phyloP scores from a whole-genome alignment of 2,329 filamentous ascomycete species.

The Ceratocystis eucalypticola region DNA sequence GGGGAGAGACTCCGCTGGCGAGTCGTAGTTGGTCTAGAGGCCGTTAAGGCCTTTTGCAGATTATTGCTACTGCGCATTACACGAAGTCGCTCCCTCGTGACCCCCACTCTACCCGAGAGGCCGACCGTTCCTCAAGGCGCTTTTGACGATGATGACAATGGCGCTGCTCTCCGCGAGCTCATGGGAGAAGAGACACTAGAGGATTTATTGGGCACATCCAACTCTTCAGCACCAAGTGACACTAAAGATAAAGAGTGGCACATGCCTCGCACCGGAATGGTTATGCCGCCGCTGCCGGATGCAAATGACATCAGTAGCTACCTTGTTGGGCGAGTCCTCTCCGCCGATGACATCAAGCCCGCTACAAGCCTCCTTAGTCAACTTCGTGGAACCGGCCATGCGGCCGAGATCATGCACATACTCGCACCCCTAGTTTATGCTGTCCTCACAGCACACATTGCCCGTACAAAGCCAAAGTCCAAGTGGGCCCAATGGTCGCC shows the following conservation, averaged over 20 bases:
- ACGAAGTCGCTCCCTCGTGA: slow-evolving; percentile 67
- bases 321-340: slow-evolving; percentile 77
- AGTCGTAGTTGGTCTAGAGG: slow-evolving; percentile 71
- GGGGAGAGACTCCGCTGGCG: slow-evolving; percentile 73
- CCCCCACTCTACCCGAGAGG: slow-evolving; percentile 72
- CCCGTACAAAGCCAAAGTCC: slow-evolving; percentile 15
- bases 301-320: slow-evolving; percentile 74
- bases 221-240: slow-evolving; percentile 40
- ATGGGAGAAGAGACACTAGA: slow-evolving; percentile 29
- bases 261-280: slow-evolving; percentile 89
- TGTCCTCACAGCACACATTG: slow-evolving; percentile 43
- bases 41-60: slow-evolving; percentile 72
- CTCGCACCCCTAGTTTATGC: slow-evolving; percentile 80
- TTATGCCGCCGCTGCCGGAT: slow-evolving; percentile 68
- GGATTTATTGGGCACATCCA: slow-evolving; percentile 36
- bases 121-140: slow-evolving; percentile 52
- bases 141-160: slow-evolving; percentile 29
- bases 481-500: slow-evolving; percentile 70
- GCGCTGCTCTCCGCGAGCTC: slow-evolving; percentile 32
- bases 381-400: slow-evolving; percentile 56
- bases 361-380: slow-evolving; percentile 75
- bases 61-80: slow-evolving; percentile 71
- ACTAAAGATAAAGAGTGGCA: slow-evolving; percentile 49
- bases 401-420: slow-evolving; percentile 86
- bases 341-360: slow-evolving; percentile 91